Percentiles rank a stretch among this genome's conserved stretches.
These are phyloP conservation scores for Peniophora sp. DNA, from an alignment of 1,284 basidiomycete species.

Conservation along the genomic window DNA sequence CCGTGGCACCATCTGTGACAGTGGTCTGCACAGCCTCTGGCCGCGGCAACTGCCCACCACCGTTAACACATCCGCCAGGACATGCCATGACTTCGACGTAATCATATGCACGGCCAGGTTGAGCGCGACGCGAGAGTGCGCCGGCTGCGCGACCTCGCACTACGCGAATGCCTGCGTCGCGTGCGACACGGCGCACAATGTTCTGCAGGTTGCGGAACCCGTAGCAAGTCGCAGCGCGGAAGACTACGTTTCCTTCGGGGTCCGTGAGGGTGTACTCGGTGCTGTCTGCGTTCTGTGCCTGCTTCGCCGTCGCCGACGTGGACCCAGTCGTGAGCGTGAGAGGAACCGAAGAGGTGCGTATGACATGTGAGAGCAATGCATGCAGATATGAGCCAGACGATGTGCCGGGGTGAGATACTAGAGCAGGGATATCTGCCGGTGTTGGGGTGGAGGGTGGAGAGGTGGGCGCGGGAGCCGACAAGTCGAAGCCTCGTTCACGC, in stretches of 20 bases:
- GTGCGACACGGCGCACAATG: slow-evolving; percentile 89
- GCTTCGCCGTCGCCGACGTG: neutral
- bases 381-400: slow-evolving; percentile 94
- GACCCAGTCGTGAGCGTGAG: slow-evolving; percentile 34
- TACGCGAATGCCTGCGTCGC: slow-evolving; percentile 71
- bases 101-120: slow-evolving; percentile 64
- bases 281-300: slow-evolving; percentile 48
- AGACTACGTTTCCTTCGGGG: slow-evolving; percentile 54
- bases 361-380: slow-evolving; percentile 50
- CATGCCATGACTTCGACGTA: slow-evolving; percentile 99
- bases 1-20: slow-evolving; percentile 52
- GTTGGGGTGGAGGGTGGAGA: slow-evolving; percentile 4
- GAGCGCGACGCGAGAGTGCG: slow-evolving; percentile 23
- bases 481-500: slow-evolving; percentile 75
- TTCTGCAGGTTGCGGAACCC: slow-evolving; percentile 98
- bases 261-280: slow-evolving; percentile 54
- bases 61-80: slow-evolving; percentile 95
- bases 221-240: slow-evolving; percentile 93
- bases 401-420: slow-evolving; percentile 75
- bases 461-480: slow-evolving; percentile 41
- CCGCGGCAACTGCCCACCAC: slow-evolving; percentile 83
- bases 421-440: slow-evolving; percentile 47
- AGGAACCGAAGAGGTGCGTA: slow-evolving; percentile 36
- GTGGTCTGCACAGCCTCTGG: slow-evolving; percentile 52
- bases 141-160: slow-evolving; percentile 56